Evolutionary conservation across 2,329 filamentous ascomycete genomes (phyloP).

Genomic region (Ophiosphaerella narmari): DNA sequence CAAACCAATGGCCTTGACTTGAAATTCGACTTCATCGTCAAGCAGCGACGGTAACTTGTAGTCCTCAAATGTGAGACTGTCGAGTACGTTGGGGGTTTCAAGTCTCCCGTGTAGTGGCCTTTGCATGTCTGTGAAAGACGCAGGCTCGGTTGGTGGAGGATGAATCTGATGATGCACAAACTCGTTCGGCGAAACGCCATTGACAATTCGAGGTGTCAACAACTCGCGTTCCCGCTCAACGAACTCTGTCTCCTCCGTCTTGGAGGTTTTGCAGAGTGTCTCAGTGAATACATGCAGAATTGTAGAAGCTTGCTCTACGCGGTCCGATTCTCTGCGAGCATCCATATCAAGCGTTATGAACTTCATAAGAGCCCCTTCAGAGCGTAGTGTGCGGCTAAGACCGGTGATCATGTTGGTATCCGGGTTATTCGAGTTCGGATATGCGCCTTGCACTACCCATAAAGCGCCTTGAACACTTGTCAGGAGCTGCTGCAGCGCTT

Average conservation of each 20-base stretch:
- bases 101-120: constrained; percentile 20
- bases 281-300: background rate
- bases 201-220: constrained; percentile 15
- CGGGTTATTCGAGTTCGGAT: constrained; percentile 4
- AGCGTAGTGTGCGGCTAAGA: constrained; percentile 15
- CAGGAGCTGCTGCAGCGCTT: constrained; percentile 3
- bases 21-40: constrained; percentile 39
- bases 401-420: constrained; percentile 16
- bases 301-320: background rate
- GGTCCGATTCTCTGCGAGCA: background rate
- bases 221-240: constrained; percentile 2
- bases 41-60: constrained; percentile 10
- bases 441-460: constrained; percentile 12
- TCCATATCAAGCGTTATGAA: constrained; percentile 18
- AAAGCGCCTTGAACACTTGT: constrained; percentile 8
- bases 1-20: constrained; percentile 35
- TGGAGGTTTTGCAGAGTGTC: background rate
- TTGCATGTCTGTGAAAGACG: constrained; percentile 11
- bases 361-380: constrained; percentile 11
- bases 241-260: constrained; percentile 13
- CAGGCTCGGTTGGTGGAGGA: constrained; percentile 21
- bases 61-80: constrained; percentile 25
- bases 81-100: constrained; percentile 16
- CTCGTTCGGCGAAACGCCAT: constrained; percentile 25
- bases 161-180: constrained; percentile 24